These are phyloP conservation scores for Arbutus unedo DNA, from an alignment of 148 eudicot species.

Conservation along the genomic window DNA sequence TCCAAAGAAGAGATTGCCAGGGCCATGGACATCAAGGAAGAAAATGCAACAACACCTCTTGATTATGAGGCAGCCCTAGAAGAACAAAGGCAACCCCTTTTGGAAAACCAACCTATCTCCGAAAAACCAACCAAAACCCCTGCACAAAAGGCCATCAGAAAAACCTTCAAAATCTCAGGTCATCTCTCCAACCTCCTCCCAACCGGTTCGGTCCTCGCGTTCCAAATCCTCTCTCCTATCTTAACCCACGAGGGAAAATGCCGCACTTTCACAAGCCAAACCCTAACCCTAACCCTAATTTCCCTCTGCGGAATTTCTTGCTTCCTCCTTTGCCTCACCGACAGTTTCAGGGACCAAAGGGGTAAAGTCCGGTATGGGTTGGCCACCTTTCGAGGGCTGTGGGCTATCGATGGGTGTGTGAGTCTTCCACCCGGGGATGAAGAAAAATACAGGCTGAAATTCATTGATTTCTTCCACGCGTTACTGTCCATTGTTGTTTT, in stretches of 20 bases:
- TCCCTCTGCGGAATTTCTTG: slow-evolving; percentile 41
- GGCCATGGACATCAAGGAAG: slow-evolving; percentile 18
- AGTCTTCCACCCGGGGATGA: slow-evolving; percentile 29
- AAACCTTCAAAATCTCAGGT: slow-evolving; percentile 50
- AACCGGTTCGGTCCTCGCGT: slow-evolving; percentile 62
- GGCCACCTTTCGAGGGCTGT: slow-evolving; percentile 58
- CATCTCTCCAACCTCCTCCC: slow-evolving; percentile 69
- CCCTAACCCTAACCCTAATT: slow-evolving; percentile 33
- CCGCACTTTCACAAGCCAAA: slow-evolving; percentile 24
- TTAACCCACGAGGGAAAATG: slow-evolving; percentile 61
- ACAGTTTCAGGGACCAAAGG: slow-evolving; percentile 54
- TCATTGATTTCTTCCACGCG: slow-evolving; percentile 66
- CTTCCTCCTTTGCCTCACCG: slow-evolving; percentile 57
- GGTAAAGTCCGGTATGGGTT: slow-evolving; percentile 78
- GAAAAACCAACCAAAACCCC: slow-evolving; percentile 40
- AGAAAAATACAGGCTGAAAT: slow-evolving; percentile 37
- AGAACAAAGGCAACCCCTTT: slow-evolving; percentile 39
- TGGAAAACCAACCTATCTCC: slow-evolving; percentile 16
- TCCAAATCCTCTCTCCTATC: slow-evolving; percentile 59
- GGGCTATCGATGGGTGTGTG: slow-evolving; percentile 53
- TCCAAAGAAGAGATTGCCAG: background rate
- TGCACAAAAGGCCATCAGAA: slow-evolving; percentile 50
- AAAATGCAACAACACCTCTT: background rate
- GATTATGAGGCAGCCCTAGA: slow-evolving; percentile 14
- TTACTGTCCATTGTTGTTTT: slow-evolving; percentile 43